Base-by-base conservation (phyloP, 768 basidiomycete species). In the Boletellus emodensis region DNA sequence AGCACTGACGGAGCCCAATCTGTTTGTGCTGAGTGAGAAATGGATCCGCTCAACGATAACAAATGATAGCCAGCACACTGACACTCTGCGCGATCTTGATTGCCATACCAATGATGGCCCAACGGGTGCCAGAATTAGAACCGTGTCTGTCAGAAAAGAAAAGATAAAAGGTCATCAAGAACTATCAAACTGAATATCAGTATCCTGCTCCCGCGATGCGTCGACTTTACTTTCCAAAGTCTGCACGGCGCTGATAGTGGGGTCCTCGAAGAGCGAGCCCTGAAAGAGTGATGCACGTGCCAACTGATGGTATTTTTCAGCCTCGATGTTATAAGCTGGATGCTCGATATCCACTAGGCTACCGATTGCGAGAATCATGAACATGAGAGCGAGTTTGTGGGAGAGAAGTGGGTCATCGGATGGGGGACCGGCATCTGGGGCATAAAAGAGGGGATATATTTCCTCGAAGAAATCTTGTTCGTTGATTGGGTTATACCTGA, bases 1-100 rank as follows among this genome's bases (percentile, higher is more conserved):
- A 40, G 47, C 40, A 72, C 83, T 71, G 63, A 85, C 84, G 84
- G 48, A 86, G 75, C 26, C 84, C 84, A 69, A 86, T 85, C 84
- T 86, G 52, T 55, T 42, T 51, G 39, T 44, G 24, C 43, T 44
- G 24, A 44, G 30, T 40, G 44, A 58, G 36, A 55, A 48, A 44
- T 13, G 18, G 7, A 30, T 40, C 48, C 20, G 45, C 24, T 45
- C 15, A 34, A 35, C 14, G 30, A 28, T 26, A 14, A 18, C 4
- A 22, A 52, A 51, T 42, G 44, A 45, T 39, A 52, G 52, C 36
- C 22, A 54, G 58, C 50, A 62, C 51, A 72, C 84, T 72, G 61
- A 85, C 84, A 59, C 82, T 84, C 63, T 85, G 84, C 17, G 80
- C 81, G 51, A 85, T 71, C 69, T 84, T 86, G 53, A 85, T 79